Evolutionary conservation across 805 yeast genomes (phyloP).

Genomic region (Pichia insulana): DNA sequence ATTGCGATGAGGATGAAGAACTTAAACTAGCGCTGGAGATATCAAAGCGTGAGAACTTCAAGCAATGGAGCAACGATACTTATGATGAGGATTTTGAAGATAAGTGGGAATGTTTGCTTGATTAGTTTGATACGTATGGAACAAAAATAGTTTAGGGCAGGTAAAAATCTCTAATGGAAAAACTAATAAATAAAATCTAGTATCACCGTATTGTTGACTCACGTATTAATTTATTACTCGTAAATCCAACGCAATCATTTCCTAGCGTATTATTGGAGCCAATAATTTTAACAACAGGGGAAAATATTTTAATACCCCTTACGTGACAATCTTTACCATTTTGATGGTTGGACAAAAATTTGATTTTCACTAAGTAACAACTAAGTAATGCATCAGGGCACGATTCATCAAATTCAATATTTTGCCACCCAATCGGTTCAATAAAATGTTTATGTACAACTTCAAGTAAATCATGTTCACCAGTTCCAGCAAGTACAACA

Average conservation of each 20-base stretch:
- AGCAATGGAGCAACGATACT: slow-evolving; percentile 1
- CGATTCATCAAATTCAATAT: slow-evolving; percentile 47
- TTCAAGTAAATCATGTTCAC: slow-evolving; percentile 66
- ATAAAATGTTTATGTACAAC: slow-evolving; percentile 50
- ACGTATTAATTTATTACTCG: slow-evolving; percentile 25
- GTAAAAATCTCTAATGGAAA: too few relatives aligned
- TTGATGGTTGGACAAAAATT: slow-evolving; percentile 74
- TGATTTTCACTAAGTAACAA: slow-evolving; percentile 55
- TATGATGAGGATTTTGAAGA: neutral
- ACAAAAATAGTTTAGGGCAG: too few relatives aligned
- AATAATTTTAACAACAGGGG: slow-evolving; percentile 28
- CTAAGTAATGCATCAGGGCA: slow-evolving; percentile 50
- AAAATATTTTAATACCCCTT: slow-evolving; percentile 59
- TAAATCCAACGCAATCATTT: slow-evolving; percentile 25
- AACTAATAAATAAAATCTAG: too few relatives aligned
- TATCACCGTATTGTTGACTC: slow-evolving; percentile 26
- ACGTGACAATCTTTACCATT: slow-evolving; percentile 94
- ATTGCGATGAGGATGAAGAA: slow-evolving; percentile 10
- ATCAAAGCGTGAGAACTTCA: slow-evolving; percentile 10
- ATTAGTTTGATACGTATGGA: neutral
- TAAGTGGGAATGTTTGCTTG: slow-evolving; percentile 8
- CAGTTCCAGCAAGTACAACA: slow-evolving; percentile 62
- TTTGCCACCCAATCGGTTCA: slow-evolving; percentile 75
- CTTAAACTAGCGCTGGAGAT: slow-evolving; percentile 11
- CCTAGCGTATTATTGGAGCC: slow-evolving; percentile 16